phyloP scores from a whole-genome alignment of 2,329 filamentous ascomycete species.

The Aspergillus ibericus region DNA sequence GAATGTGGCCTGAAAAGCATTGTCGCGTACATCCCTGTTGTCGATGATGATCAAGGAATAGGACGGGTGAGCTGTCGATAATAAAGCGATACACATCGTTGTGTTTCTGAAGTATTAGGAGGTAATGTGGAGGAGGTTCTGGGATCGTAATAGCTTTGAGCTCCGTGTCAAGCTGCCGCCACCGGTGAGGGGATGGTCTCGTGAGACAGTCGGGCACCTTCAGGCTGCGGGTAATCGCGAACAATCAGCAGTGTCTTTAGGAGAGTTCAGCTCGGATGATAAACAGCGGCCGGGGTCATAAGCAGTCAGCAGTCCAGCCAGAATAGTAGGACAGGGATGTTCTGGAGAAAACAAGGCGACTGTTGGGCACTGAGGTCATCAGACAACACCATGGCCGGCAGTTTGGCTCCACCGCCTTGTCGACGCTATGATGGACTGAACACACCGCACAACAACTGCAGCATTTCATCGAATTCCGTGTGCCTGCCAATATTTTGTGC shows the following conservation, averaged over 20 bases:
- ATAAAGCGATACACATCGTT: slow-evolving; percentile 69
- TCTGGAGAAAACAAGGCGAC: not conserved
- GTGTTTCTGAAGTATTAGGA: not conserved
- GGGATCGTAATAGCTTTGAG: not conserved
- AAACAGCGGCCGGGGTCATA: not conserved
- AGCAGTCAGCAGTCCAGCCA: not conserved
- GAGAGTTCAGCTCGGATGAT: not conserved
- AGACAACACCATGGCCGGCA: slow-evolving; percentile 3
- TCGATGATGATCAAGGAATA: slow-evolving; percentile 75
- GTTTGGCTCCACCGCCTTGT: slow-evolving; percentile 1
- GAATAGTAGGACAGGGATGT: not conserved
- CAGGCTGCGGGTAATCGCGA: not conserved
- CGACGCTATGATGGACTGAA: not conserved
- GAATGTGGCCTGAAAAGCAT: not conserved
- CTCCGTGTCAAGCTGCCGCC: not conserved
- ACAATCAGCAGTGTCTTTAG: not conserved
- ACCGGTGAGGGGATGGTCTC: not conserved
- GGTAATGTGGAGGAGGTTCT: not conserved
- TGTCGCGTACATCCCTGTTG: slow-evolving; percentile 65
- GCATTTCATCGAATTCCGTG: not conserved
- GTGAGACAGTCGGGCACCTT: not conserved
- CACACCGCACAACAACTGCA: not conserved
- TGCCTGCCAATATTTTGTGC: no score
- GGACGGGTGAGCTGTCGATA: slow-evolving; percentile 72
- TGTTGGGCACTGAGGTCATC: slow-evolving; percentile 8